Base-by-base conservation (phyloP, 1,284 basidiomycete species). In the Leccinum ponderosum region DNA sequence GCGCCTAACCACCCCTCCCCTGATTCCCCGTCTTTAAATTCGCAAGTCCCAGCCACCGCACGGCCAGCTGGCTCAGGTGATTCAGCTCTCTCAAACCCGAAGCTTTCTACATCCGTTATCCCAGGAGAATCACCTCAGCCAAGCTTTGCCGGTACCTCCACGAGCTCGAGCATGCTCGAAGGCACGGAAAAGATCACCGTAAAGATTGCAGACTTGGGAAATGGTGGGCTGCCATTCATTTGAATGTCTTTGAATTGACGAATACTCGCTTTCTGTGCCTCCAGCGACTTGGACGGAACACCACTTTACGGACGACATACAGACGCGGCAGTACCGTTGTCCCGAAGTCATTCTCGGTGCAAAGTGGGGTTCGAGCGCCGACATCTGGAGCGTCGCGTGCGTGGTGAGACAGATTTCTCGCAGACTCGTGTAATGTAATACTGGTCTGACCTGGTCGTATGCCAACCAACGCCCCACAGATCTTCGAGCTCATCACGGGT, bases 131-230 rank as follows among this genome's bases (percentile, higher is more conserved):
- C 71, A 35, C 72, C 73, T 2, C 76, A 75, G 29, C 69, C 64
- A 8, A 75, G 73, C 42, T 72, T 75, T 48, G 68, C 51, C 15
- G 71, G 67, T 51, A 67, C 68, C 29, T 68, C 70, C 29, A 66
- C 72, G 8, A 53, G 58, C 11, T 70, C 69, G 17, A 75, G 72
- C 42, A n/a, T 64, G 12, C 58, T 71, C 7, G 76, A 78, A 56
- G 66, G 70, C n/a, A 57, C 64, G 53, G 95, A 98, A 75, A 87
- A 90, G 72, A 97, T 99, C 66, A 98, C 96, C 3, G 97, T 99
- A 65, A 98, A 99, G 83, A 98, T 99, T 73, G 97, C 97, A 35
- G 97, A 99, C 81, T 78, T 99, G 58, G 97, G 95, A 20, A 97
- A 98, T 75, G 93, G 55, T 59, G 35, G 2, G 54, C 37, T 29